Conservation (phyloP, 202 grass and related monocot species). For the Dendrocalamus latiflorus region DNA sequence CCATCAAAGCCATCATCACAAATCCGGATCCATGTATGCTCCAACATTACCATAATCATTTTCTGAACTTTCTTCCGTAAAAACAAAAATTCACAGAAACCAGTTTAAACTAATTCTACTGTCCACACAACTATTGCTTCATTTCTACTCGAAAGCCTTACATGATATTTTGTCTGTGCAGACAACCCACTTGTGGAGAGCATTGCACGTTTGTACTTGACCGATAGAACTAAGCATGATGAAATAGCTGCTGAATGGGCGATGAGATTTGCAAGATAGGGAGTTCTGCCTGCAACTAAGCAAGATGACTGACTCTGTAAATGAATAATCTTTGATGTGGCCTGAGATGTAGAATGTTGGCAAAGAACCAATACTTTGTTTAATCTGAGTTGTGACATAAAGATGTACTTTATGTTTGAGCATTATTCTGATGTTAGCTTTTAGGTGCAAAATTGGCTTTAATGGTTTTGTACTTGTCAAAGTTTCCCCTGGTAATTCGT, state of each 20-base stretch:
- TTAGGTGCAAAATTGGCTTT: slow-evolving; percentile 13
- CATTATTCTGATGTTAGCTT: slow-evolving; percentile 2
- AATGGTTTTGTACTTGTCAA: slow-evolving; percentile 7
- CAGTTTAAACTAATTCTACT: not conserved
- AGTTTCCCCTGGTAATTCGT: slow-evolving; percentile 1
- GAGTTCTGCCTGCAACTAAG: slow-evolving; percentile 18
- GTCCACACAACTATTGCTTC: not conserved
- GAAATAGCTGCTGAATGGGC: slow-evolving; percentile 90
- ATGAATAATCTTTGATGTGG: slow-evolving; percentile 23
- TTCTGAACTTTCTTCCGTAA: slow-evolving; percentile 23
- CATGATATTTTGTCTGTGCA: slow-evolving; percentile 40
- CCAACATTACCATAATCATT: slow-evolving; percentile 14
- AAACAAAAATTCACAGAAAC: not conserved
- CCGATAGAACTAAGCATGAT: slow-evolving; percentile 66
- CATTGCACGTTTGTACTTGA: slow-evolving; percentile 66
- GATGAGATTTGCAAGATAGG: slow-evolving; percentile 79
- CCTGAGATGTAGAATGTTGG: slow-evolving; percentile 32
- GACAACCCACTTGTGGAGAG: slow-evolving; percentile 46
- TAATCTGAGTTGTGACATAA: slow-evolving; percentile 31
- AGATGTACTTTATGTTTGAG: slow-evolving; percentile 6
- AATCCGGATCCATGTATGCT: slow-evolving; percentile 86
- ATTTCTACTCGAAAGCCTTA: slow-evolving; percentile 9
- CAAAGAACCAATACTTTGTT: slow-evolving; percentile 20
- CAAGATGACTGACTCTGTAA: slow-evolving; percentile 12
- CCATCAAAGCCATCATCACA: slow-evolving; percentile 71